Evolutionary conservation across 2,329 filamentous ascomycete genomes (phyloP), one percentile per base, ranked within the genome.

Genomic region (Ophiostoma tasmaniense): DNA sequence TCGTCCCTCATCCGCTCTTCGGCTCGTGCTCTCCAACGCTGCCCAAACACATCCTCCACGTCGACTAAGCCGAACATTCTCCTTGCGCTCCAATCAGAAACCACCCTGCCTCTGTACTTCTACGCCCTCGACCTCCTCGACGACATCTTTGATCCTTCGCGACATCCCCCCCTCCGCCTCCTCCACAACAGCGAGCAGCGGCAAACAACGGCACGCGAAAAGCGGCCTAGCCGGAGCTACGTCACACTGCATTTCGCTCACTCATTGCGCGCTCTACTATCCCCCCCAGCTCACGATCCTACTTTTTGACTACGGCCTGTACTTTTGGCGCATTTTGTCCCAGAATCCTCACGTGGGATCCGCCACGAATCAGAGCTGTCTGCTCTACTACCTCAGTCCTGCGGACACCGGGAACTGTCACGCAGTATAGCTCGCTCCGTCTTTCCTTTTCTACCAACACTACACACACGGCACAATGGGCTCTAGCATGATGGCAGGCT

Each of bases 401-500:
- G 8, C 22, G 25, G 50, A 61, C 25, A 30, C 30, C 55, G 22
- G 55, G 25, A 30, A n/a, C 25, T 61, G 11, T 14, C 13, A 33
- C 50, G n/a, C 50, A 17, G 13, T 25, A n/a, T 55, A 55, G 22
- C 50, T 55, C 10, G 6, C 25, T 14, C 55, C 52, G 8, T 14
- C 55, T 25, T 66, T 59, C 61, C 55, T 20, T 39, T n/a, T n/a
- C n/a, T n/a, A n/a, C n/a, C n/a, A n/a, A n/a, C n/a, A n/a, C 64
- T 33, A n/a, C 64, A 11, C 33, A 30, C 6, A 42, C 42, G 64
- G 20, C 64, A 70, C 20, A 3, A 74, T 74, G 73, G 70, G 68
- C 39, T 68, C 66, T 33, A 68, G 67, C 64, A 66, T 69, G 25
- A 25, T 68, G 25, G 66, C 59, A 22, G 72, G 71, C 52, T 45